phyloP scores from a whole-genome alignment of 1,284 basidiomycete species.

The Earliella scabrosa region DNA sequence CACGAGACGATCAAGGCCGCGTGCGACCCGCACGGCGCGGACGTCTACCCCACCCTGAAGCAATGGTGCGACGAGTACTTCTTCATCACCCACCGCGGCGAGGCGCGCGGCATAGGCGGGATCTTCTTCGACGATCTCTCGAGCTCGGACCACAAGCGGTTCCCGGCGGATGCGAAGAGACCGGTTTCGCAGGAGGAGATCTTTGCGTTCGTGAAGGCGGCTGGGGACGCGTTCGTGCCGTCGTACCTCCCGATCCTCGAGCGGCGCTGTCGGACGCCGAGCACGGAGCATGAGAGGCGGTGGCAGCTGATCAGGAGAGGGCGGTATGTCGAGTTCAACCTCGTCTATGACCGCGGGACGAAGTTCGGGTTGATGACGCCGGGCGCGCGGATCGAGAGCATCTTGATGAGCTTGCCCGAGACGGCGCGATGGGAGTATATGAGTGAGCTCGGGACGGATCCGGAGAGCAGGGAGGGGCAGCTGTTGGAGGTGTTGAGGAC shows the following conservation, averaged over 20 bases:
- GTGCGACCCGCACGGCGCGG: slow-evolving; percentile 74
- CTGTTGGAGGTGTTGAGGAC: slow-evolving; percentile 69
- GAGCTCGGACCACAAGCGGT: slow-evolving; percentile 57
- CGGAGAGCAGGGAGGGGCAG: slow-evolving; percentile 74
- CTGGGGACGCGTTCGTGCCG: slow-evolving; percentile 82
- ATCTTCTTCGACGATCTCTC: slow-evolving; percentile 96
- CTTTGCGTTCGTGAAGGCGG: slow-evolving; percentile 74
- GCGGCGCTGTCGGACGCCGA: slow-evolving; percentile 56
- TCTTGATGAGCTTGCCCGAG: slow-evolving; percentile 91
- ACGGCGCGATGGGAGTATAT: slow-evolving; percentile 95
- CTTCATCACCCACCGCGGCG: slow-evolving; percentile 87
- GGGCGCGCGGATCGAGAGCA: slow-evolving; percentile 91
- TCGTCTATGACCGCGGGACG: slow-evolving; percentile 89
- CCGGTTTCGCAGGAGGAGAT: slow-evolving; percentile 66
- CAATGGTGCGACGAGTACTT: slow-evolving; percentile 99
- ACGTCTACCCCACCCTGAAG: slow-evolving; percentile 86
- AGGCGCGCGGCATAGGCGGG: slow-evolving; percentile 91
- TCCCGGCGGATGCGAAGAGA: slow-evolving; percentile 49
- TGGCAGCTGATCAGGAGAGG: slow-evolving; percentile 93
- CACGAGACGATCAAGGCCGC: slow-evolving; percentile 81
- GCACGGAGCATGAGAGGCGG: slow-evolving; percentile 69
- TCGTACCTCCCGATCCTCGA: slow-evolving; percentile 87
- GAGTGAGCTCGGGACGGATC: slow-evolving; percentile 73
- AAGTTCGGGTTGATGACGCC: slow-evolving; percentile 92
- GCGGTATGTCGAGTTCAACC: slow-evolving; percentile 93